Conservation (phyloP, 495 filamentous ascomycete genomes). For the Talaromyces thailandensis region DNA sequence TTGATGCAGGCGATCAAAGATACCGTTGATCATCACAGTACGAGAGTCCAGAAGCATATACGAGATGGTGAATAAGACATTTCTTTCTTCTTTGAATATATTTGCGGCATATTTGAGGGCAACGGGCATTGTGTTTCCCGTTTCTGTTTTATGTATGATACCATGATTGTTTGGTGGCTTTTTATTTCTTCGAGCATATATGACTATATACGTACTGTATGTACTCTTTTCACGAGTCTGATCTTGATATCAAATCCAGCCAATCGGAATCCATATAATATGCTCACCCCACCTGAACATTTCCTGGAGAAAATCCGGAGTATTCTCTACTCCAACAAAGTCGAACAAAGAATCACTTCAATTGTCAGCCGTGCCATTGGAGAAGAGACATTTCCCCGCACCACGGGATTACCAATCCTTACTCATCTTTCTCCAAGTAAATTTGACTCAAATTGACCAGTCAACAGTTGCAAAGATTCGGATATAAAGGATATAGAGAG, state of each 20-base stretch:
- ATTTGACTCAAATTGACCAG: neutral
- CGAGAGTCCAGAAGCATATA: neutral
- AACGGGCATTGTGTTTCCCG: constrained; percentile 4
- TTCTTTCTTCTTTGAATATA: neutral
- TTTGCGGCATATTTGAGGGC: neutral
- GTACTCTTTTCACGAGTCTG: neutral
- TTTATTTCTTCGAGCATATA: neutral
- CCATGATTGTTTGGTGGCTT: neutral
- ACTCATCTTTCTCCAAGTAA: neutral
- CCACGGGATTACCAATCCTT: neutral
- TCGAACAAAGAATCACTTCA: neutral
- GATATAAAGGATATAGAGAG: neutral
- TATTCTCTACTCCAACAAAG: neutral
- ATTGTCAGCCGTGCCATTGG: neutral
- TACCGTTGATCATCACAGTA: constrained; percentile 33
- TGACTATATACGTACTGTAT: too few species aligned
- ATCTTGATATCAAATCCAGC: neutral
- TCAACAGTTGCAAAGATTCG: neutral
- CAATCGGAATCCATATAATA: neutral
- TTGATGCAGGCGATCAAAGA: constrained; percentile 39
- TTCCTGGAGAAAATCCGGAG: neutral
- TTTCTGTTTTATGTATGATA: constrained; percentile 3
- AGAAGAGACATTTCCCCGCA: neutral
- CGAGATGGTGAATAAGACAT: neutral
- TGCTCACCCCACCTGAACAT: neutral